These are phyloP conservation scores for Globisporangium cylindrosporum DNA, from an alignment of 352 stramenopile species.

Conservation along the genomic window DNA sequence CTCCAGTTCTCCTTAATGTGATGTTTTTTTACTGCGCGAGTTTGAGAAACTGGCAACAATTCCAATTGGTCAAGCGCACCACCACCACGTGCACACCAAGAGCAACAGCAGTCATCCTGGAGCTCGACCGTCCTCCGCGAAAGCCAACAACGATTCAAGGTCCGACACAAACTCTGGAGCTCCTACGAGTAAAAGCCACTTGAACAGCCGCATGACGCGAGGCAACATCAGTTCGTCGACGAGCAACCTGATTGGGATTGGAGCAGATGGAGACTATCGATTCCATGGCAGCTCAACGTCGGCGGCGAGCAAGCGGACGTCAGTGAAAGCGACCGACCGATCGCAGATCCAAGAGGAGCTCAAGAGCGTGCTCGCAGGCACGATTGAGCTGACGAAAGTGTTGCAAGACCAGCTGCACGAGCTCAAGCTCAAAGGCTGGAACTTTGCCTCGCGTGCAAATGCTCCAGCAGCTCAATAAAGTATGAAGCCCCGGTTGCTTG, in stretches of 20 bases:
- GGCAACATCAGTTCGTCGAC: neutral
- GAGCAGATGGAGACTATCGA: slow-evolving; percentile 1
- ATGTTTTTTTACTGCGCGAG: slow-evolving; percentile 46
- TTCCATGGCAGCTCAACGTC: slow-evolving; percentile 1
- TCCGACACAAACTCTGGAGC: neutral
- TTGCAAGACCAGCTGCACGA: slow-evolving; percentile 76
- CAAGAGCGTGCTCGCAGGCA: slow-evolving; percentile 54
- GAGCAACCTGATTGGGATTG: slow-evolving; percentile 1
- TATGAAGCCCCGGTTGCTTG: neutral
- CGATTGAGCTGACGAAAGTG: slow-evolving; percentile 67
- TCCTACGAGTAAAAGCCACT: neutral
- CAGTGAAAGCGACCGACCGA: slow-evolving; percentile 38
- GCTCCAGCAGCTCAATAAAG: slow-evolving; percentile 9
- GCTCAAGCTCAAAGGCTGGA: slow-evolving; percentile 80
- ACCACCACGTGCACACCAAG: slow-evolving; percentile 10
- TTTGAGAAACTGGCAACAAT: slow-evolving; percentile 68
- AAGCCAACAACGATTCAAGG: slow-evolving; percentile 2
- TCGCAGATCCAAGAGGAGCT: slow-evolving; percentile 72
- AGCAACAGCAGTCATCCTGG: neutral
- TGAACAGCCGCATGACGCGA: slow-evolving; percentile 2
- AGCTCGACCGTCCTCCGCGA: slow-evolving; percentile 8
- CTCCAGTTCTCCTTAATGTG: slow-evolving; percentile 39
- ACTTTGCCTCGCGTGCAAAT: slow-evolving; percentile 37
- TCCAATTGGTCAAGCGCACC: slow-evolving; percentile 46
- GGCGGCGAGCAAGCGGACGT: slow-evolving; percentile 17